phyloP scores from a whole-genome alignment of 177 flowering plant genomes.

The Vitis hybrid region DNA sequence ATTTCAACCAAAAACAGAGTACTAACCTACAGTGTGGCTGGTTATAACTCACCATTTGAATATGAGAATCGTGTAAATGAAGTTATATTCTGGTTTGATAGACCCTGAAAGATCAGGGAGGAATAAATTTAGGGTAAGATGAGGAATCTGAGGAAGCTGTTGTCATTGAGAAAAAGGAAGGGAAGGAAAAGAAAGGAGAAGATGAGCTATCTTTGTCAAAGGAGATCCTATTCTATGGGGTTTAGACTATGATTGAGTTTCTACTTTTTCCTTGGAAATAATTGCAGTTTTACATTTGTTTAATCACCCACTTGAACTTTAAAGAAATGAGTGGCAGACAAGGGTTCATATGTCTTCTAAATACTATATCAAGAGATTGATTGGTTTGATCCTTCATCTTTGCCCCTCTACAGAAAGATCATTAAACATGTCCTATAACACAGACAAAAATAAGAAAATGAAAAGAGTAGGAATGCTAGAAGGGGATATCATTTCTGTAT shows the following conservation, averaged over 20 bases:
- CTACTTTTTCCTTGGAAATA: background rate
- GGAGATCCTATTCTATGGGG: background rate
- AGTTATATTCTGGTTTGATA: conserved; percentile 17
- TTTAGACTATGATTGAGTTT: background rate
- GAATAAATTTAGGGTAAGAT: too few species aligned
- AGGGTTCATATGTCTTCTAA: background rate
- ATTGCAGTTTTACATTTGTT: background rate
- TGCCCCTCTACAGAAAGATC: background rate
- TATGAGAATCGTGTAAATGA: conserved; percentile 21
- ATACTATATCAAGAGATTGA: background rate
- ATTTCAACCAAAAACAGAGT: conserved; percentile 1
- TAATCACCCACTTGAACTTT: conserved; percentile 5
- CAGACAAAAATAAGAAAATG: too few species aligned
- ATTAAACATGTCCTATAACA: background rate
- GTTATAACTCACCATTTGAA: conserved; percentile 20
- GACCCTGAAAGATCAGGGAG: background rate
- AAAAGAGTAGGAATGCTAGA: too few species aligned
- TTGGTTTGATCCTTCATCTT: background rate
- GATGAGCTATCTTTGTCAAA: background rate
- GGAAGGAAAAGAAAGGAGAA: too few species aligned
- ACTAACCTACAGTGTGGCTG: conserved; percentile 19
- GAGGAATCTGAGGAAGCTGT: too few species aligned
- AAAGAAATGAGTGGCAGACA: conserved; percentile 13
- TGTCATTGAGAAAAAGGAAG: too few species aligned
- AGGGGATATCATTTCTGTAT: too few species aligned